Evolutionary conservation across 345 rosid genomes (phyloP), one percentile per base, ranked within the genome.

Genomic region (Salix arbutifolia): DNA sequence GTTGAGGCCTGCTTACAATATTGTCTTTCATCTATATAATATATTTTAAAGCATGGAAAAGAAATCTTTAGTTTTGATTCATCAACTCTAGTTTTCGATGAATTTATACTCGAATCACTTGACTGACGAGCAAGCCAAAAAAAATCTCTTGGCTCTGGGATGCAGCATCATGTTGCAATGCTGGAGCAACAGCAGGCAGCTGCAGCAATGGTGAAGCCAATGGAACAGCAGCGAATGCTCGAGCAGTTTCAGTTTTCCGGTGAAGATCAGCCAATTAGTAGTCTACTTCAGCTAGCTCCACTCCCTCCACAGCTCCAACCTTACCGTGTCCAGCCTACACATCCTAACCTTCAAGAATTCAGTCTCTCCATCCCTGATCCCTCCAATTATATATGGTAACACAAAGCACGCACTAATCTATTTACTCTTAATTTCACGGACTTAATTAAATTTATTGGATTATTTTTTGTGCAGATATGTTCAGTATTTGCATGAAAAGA

Each of bases 341-440:
- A 78, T 69, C 86, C 85, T 21, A 84, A 79, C 58, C 87, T 84
- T 67, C 83, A 81, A 65, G 83, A 81, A 62, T 81, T 78, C 67
- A 64, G 30, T 21, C 84, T 81, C n/a, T 52, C 58, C n/a, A 52
- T 52, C 72, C 79, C 17, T 62, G 44, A 67, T 14, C 78, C 46
- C 69, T 56, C 82, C 11, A 72, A 21, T 73, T 74, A 56, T 18
- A 52, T 52, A 18, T 4, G 82, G 81, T n/a, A 65, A 67, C 44
- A 40, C 1, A 40, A 40, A 40, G 44, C 44, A 10, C 6, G n/a
- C 58, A 18, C 58, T 52, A 52, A 18, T 18, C 58, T 52, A 19
- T 52, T 40, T 40, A 40, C 12, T 0, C 44, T 40, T 40, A 40
- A 40, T 40, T 40, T 40, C 44, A 2, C 10, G 44, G 44, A 40